Conservation (phyloP, 1,284 basidiomycete species). For the Neolentinus lepideus region DNA sequence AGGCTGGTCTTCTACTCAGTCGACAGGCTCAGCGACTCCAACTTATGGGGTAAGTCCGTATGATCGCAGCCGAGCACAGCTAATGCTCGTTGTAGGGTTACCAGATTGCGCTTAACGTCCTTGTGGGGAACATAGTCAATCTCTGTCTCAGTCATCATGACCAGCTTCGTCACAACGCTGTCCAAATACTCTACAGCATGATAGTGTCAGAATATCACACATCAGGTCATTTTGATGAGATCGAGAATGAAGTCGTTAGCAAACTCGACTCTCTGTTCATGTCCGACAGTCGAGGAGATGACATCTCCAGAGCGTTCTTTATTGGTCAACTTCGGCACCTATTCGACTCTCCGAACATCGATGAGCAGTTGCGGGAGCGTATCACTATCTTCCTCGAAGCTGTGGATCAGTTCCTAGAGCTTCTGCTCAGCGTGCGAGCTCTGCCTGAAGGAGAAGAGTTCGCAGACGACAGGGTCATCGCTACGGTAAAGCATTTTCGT, state of each 20-base stretch:
- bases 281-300: slow-evolving; percentile 86
- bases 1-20: slow-evolving; percentile 57
- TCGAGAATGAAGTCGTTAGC: slow-evolving; percentile 93
- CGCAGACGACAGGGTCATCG: slow-evolving; percentile 90
- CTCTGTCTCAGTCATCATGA: slow-evolving; percentile 95
- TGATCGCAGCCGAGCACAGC: background rate
- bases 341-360: slow-evolving; percentile 80
- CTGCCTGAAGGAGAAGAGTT: slow-evolving; percentile 93
- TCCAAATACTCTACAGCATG: slow-evolving; percentile 93
- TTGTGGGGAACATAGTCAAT: slow-evolving; percentile 88
- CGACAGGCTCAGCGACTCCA: slow-evolving; percentile 39
- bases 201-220: slow-evolving; percentile 89
- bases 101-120: slow-evolving; percentile 76
- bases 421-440: slow-evolving; percentile 87
- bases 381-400: slow-evolving; percentile 84
- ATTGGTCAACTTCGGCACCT: slow-evolving; percentile 86
- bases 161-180: slow-evolving; percentile 83
- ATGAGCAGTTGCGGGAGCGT: slow-evolving; percentile 70
- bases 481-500: slow-evolving; percentile 47
- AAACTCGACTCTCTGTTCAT: slow-evolving; percentile 90
- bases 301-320: slow-evolving; percentile 89
- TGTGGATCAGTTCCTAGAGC: slow-evolving; percentile 89
- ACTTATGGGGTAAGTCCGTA: slow-evolving; percentile 52
- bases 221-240: slow-evolving; percentile 74
- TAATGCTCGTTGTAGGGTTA: slow-evolving; percentile 49